These are phyloP conservation scores for Myxozyma mucilagina DNA, from an alignment of 805 yeast genomes.

Conservation along the genomic window DNA sequence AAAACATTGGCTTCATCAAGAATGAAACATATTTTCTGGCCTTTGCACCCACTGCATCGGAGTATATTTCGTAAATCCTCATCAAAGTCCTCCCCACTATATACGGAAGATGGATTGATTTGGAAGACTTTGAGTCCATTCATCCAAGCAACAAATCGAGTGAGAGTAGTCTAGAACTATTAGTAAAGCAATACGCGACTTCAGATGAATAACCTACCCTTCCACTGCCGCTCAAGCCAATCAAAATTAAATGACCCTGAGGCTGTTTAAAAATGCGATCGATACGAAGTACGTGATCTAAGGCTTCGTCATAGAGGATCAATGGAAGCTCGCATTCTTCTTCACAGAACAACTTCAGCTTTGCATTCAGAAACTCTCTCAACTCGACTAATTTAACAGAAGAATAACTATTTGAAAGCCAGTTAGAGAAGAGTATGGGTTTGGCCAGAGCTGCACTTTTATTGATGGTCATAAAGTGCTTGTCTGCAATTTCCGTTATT, in stretches of 20 bases:
- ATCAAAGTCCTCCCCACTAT: constrained; percentile 66
- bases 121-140: constrained; percentile 68
- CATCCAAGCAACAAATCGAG: constrained; percentile 88
- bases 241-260: constrained; percentile 86
- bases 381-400: constrained; percentile 55
- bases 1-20: constrained; percentile 78
- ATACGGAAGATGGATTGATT: constrained; percentile 57
- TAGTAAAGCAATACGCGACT: background rate
- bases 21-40: constrained; percentile 66
- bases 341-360: constrained; percentile 71
- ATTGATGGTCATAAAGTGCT: constrained; percentile 52
- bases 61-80: constrained; percentile 57
- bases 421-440: constrained; percentile 69
- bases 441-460: constrained; percentile 41
- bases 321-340: constrained; percentile 58
- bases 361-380: constrained; percentile 55
- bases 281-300: constrained; percentile 73
- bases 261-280: constrained; percentile 80
- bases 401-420: constrained; percentile 67
- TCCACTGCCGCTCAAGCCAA: constrained; percentile 83
- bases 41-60: constrained; percentile 51
- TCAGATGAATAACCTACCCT: constrained; percentile 42
- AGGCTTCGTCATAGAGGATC: constrained; percentile 64
- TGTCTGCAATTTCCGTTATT: constrained; percentile 38
- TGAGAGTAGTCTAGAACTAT: constrained; percentile 51